A percentile compares a stretch with the other conserved stretches of the same genome.
Conservation (phyloP, 2,329 filamentous ascomycete species). For the Penicillium aurantiogriseum region DNA sequence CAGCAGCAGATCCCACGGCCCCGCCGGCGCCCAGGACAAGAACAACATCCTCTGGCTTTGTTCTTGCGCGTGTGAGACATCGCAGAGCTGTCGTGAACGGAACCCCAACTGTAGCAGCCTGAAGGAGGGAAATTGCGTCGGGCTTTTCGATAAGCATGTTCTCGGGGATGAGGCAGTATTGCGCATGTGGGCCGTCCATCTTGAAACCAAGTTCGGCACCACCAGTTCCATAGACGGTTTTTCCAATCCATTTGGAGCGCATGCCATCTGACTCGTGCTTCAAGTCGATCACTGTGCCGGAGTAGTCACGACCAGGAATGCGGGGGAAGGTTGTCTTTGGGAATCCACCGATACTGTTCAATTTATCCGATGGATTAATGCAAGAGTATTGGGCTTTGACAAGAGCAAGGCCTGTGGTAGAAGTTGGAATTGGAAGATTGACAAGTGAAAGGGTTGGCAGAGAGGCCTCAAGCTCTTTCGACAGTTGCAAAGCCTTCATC, state of each 20-base stretch:
- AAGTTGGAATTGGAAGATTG: slow-evolving; percentile 16
- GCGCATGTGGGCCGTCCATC: slow-evolving; percentile 28
- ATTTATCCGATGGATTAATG: slow-evolving; percentile 32
- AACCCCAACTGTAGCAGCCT: slow-evolving; percentile 31
- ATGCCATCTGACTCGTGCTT: slow-evolving; percentile 9
- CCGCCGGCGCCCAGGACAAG: slow-evolving; percentile 32
- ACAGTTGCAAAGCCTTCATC: neutral
- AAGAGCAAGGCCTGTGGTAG: slow-evolving; percentile 22
- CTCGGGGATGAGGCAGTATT: slow-evolving; percentile 25
- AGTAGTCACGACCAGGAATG: slow-evolving; percentile 35
- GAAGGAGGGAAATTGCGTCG: slow-evolving; percentile 16
- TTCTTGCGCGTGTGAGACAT: slow-evolving; percentile 21
- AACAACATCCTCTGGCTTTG: slow-evolving; percentile 25
- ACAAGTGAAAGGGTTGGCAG: neutral
- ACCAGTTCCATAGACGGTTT: slow-evolving; percentile 31
- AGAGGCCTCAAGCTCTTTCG: neutral
- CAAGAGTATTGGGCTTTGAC: slow-evolving; percentile 28
- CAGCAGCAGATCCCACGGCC: slow-evolving; percentile 28
- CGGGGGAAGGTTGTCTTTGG: slow-evolving; percentile 28
- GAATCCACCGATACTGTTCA: slow-evolving; percentile 34
- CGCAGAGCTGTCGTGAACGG: slow-evolving; percentile 29
- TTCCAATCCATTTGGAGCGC: slow-evolving; percentile 20
- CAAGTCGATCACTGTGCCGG: slow-evolving; percentile 27
- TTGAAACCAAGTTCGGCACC: slow-evolving; percentile 28
- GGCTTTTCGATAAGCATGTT: slow-evolving; percentile 23